Evolutionary conservation across 345 rosid species (phyloP), one percentile per base, ranked within the genome.

Genomic region (Murraya koenigii): DNA sequence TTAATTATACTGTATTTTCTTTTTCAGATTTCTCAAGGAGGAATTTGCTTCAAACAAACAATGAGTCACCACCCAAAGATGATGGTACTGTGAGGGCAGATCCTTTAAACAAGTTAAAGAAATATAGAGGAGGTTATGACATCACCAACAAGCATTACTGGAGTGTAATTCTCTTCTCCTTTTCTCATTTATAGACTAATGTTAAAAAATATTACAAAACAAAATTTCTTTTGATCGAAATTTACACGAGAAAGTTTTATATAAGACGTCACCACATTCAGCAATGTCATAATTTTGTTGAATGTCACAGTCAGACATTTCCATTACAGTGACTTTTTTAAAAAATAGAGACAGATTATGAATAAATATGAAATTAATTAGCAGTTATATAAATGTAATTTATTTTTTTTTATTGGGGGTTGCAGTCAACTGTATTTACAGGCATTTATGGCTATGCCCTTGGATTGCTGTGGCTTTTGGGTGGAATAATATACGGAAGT

Each of bases 101-200:
- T 69, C 95, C 93, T 8, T 75, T 91, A 0, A 83, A 88, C 58
- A 54, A 61, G 54, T 72, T 89, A 35, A 86, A 86, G 33, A 86
- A 91, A 71, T 89, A 89, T 59, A 88, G 86, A 80, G 95, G 95
- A 75, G 95, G 95, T 26, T 91, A 66, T 76, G 86, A 91, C 85
- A 80, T 90, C 68, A 90, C 89, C 75, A 87, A 87, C 87, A 82
- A 77, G 72, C 91, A 92, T 58, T 92, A 92, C 39, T 92, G 96
- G 94, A 92, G 87, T 82, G 96, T 92, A 90, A 88, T 72, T 63
- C 65, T 47, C 75, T 69, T 78, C 61, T 23, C 36, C 36, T 8
- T 56, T 25, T 64, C 10, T 74, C 49, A n/a, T 38, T 35, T 6
- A 41, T 23, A 54, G 11, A 62, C 41, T 23, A 38, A 2, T 15